Conservation (phyloP, 352 stramenopile genomes). For the Phytopythium vexans region DNA sequence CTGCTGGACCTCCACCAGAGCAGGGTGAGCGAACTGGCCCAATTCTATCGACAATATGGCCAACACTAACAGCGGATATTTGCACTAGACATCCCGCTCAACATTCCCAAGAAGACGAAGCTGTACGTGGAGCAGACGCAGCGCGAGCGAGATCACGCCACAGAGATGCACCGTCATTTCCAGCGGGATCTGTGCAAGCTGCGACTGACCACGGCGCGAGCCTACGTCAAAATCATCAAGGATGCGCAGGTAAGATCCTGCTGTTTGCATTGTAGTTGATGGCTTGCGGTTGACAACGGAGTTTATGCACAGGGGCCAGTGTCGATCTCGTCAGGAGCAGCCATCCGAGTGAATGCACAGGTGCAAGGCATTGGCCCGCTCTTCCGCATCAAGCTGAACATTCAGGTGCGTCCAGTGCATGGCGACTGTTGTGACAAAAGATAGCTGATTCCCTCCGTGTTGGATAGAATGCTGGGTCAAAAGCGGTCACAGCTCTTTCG, state of each 20-base stretch:
- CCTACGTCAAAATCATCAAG: constrained; percentile 91
- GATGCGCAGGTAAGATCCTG: constrained; percentile 60
- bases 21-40: constrained; percentile 36
- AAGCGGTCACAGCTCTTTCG: constrained; percentile 61
- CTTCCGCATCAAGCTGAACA: constrained; percentile 82
- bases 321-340: constrained; percentile 62
- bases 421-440: background rate
- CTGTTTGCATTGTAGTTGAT: background rate
- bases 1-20: constrained; percentile 75
- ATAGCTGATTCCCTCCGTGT: background rate
- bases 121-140: constrained; percentile 93
- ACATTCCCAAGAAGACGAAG: constrained; percentile 94
- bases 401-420: constrained; percentile 35
- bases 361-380: constrained; percentile 77
- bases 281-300: background rate
- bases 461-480: constrained; percentile 57
- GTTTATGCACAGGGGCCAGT: constrained; percentile 40
- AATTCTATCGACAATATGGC: background rate
- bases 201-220: constrained; percentile 77
- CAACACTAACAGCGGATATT: too few relatives aligned
- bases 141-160: constrained; percentile 85
- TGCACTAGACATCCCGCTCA: constrained; percentile 82
- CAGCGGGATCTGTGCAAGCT: constrained; percentile 90
- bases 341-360: constrained; percentile 80
- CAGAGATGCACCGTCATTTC: constrained; percentile 91